These are phyloP conservation scores for Russula brevipes DNA, from an alignment of 768 basidiomycete species.

Conservation along the genomic window DNA sequence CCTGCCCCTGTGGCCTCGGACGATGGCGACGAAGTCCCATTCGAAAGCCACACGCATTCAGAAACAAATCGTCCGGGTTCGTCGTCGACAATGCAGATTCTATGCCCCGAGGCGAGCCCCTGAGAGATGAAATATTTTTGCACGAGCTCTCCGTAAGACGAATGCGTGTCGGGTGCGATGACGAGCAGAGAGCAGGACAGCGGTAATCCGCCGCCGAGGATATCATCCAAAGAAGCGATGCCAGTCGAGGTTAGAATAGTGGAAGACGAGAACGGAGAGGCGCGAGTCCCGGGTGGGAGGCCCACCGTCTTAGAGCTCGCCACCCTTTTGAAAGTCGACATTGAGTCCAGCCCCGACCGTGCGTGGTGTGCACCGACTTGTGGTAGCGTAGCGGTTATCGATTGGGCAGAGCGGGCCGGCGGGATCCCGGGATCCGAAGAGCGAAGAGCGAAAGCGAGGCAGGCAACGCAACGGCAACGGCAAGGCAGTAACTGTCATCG, in stretches of 20 bases:
- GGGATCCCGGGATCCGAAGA: no score
- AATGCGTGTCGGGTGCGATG: slow-evolving; percentile 81
- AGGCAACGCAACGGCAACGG: no score
- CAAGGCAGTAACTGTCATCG: not conserved
- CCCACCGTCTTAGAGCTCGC: slow-evolving; percentile 40
- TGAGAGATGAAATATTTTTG: slow-evolving; percentile 88
- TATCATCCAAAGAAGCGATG: slow-evolving; percentile 89
- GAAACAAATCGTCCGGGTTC: slow-evolving; percentile 52
- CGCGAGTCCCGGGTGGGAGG: slow-evolving; percentile 49
- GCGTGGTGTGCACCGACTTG: no score
- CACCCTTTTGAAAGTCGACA: slow-evolving; percentile 83
- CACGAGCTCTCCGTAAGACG: slow-evolving; percentile 78
- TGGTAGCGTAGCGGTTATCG: no score
- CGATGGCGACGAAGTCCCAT: slow-evolving; percentile 20
- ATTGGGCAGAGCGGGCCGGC: not conserved
- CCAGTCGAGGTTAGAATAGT: slow-evolving; percentile 75
- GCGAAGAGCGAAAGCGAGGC: no score
- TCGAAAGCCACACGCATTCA: slow-evolving; percentile 78
- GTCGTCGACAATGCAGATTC: slow-evolving; percentile 60
- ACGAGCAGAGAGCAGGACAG: slow-evolving; percentile 68
- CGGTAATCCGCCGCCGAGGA: slow-evolving; percentile 88
- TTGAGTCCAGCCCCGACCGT: slow-evolving; percentile 26
- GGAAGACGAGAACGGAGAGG: slow-evolving; percentile 51
- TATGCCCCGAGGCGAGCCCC: slow-evolving; percentile 70
- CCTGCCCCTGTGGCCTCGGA: slow-evolving; percentile 35